Evolutionary conservation across 495 filamentous ascomycete species (phyloP), one percentile per base, ranked within the genome.

Genomic region (Stereocaulon alpinum): DNA sequence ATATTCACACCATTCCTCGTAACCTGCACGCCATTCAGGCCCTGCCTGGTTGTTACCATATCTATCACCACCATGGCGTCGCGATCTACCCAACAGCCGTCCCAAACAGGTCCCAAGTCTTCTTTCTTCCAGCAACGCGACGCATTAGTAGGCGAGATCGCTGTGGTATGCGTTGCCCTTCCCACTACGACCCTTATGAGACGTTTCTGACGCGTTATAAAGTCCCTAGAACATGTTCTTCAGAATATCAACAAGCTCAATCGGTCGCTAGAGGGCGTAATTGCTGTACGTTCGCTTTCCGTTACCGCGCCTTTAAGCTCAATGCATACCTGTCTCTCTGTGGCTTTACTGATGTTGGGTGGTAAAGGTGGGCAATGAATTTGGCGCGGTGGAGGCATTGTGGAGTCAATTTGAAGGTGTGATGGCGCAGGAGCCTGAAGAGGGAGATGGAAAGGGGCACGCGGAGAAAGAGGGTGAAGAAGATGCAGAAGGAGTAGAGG

Each of bases 351-450:
- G 18, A 49, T 91, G 88, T 88, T 50, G 12, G 47, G 1, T 50
- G 6, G 47, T 10, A 2, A 7, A 50, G 47, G 47, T 98, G 30
- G 93, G 93, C 9, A 96, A 95, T 69, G 93, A 98, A 67, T 97
- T 98, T 69, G 82, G 87, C n/a, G 89, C 87, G 10, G 93, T 98
- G 18, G 93, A 98, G 72, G 89, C 89, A 29, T 79, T 98, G 40
- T 98, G 93, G 93, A 91, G 86, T 40, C 89, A 94, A 60, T 98
- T 98, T 67, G 93, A 98, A 77, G 86, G 86, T 58, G 91, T 96
- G 62, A 97, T 96, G 92, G 89, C 83, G 18, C 86, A 84, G 61
- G 85, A 88, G 0, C 83, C 69, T 60, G 50, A 69, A 68, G 59
- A 67, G 64, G 37, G 71, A 71, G 24, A 71, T 61, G 37, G 63